phyloP scores from a whole-genome alignment of 352 stramenopile species.

The Phytopythium delawarense region DNA sequence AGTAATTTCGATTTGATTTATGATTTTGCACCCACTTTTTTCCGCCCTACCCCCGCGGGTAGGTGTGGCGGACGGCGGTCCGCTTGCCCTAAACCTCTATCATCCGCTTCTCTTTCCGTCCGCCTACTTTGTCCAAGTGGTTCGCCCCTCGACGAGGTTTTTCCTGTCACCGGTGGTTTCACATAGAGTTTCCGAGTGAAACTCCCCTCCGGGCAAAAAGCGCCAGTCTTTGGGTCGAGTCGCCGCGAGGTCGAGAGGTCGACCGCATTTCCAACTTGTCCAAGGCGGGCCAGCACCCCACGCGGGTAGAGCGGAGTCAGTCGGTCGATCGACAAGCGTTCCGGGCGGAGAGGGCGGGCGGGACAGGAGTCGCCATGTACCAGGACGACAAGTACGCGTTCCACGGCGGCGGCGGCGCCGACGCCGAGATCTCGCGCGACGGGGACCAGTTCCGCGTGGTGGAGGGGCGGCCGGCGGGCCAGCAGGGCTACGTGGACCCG shows the following conservation, averaged over 20 bases:
- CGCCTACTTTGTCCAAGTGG: background rate
- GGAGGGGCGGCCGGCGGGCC: conserved; percentile 40
- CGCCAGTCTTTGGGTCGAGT: background rate
- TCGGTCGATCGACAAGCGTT: background rate
- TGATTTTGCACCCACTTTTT: background rate
- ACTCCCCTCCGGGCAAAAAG: background rate
- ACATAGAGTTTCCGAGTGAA: conserved; percentile 2
- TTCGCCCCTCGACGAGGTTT: background rate
- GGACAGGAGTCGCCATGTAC: conserved; percentile 30
- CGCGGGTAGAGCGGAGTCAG: background rate
- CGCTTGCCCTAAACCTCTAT: background rate
- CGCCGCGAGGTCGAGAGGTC: background rate
- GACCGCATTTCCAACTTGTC: conserved; percentile 2
- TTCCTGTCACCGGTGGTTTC: background rate
- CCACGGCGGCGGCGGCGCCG: conserved; percentile 38
- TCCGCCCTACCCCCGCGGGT: background rate
- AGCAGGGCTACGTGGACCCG: conserved; percentile 65
- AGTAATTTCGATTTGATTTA: background rate
- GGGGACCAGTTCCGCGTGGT: conserved; percentile 38
- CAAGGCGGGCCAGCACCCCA: background rate
- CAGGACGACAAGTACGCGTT: conserved; percentile 51
- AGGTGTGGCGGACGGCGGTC: background rate
- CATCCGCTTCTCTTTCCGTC: background rate
- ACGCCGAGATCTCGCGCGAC: conserved; percentile 41
- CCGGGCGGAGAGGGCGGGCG: background rate